Percentiles rank a stretch among this genome's conserved stretches.
Conservation (phyloP, 495 filamentous ascomycete species). For the Penicillium verhagenii region DNA sequence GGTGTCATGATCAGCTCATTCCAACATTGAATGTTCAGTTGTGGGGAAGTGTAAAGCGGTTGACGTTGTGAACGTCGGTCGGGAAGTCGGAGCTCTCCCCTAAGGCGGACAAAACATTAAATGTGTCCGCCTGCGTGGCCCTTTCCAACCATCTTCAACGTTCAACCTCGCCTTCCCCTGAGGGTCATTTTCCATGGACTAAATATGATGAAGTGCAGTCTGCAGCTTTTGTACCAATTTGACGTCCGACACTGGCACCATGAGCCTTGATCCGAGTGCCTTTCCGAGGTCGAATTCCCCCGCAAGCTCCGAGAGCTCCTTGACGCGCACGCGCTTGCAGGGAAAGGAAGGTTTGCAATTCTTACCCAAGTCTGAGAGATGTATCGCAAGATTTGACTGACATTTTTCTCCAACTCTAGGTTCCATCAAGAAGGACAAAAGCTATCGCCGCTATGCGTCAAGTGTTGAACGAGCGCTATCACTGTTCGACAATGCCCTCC, state of each 20-base stretch:
- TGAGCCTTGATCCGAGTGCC: slow-evolving; percentile 69
- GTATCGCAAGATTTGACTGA: slow-evolving; percentile 5
- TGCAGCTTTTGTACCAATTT: slow-evolving; percentile 21
- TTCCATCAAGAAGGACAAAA: slow-evolving; percentile 77
- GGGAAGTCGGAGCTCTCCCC: slow-evolving; percentile 20
- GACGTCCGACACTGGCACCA: slow-evolving; percentile 43
- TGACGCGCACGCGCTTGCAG: slow-evolving; percentile 58
- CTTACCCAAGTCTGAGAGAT: not conserved
- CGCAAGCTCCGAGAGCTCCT: slow-evolving; percentile 73
- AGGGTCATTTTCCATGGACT: slow-evolving; percentile 23
- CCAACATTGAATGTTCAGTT: too few relatives aligned
- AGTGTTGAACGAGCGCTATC: slow-evolving; percentile 84
- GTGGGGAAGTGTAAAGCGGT: not conserved
- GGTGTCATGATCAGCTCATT: too few relatives aligned
- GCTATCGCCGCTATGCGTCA: slow-evolving; percentile 85
- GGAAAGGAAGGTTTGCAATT: slow-evolving; percentile 48
- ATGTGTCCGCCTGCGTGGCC: slow-evolving; percentile 34
- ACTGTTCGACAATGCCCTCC: slow-evolving; percentile 86
- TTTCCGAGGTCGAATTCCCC: slow-evolving; percentile 69
- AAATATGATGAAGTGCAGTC: slow-evolving; percentile 41
- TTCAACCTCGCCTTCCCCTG: slow-evolving; percentile 10
- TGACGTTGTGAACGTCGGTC: slow-evolving; percentile 22
- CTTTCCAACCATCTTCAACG: slow-evolving; percentile 17
- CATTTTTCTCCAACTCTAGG: slow-evolving; percentile 43
- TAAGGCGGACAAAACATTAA: slow-evolving; percentile 30